These are phyloP conservation scores for Cercospora sp. DNA, from an alignment of 2,329 filamentous ascomycete genomes.

Conservation along the genomic window DNA sequence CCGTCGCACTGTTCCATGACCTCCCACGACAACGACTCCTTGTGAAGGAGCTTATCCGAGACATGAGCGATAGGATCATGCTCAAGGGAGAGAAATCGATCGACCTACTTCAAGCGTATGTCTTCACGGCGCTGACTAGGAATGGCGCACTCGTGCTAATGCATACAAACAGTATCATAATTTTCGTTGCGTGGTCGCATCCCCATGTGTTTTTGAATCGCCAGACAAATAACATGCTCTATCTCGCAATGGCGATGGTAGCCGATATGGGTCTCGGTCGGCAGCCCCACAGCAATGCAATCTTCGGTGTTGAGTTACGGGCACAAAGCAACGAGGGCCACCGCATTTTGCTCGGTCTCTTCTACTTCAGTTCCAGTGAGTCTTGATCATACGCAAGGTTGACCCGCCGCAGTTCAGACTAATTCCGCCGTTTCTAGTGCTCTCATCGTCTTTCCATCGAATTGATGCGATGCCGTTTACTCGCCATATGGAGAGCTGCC, in stretches of 20 bases:
- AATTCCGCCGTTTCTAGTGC: conserved; percentile 14
- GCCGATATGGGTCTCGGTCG: conserved; percentile 35
- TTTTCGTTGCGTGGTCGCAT: conserved; percentile 24
- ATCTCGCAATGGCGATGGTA: conserved; percentile 34
- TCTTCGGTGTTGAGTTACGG: not conserved
- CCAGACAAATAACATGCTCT: conserved; percentile 34
- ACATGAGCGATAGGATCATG: conserved; percentile 34
- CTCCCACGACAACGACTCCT: conserved; percentile 31
- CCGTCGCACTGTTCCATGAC: conserved; percentile 35
- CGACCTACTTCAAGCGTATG: conserved; percentile 32
- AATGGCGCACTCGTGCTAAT: conserved; percentile 20
- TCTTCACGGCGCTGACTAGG: not conserved
- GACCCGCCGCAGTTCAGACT: not conserved
- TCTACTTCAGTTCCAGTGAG: conserved; percentile 21
- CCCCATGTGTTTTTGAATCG: conserved; percentile 35
- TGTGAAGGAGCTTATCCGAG: conserved; percentile 33
- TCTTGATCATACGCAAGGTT: too few species aligned
- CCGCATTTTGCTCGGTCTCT: conserved; percentile 32
- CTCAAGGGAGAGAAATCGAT: conserved; percentile 36
- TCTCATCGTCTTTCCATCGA: conserved; percentile 36
- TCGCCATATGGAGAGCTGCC: conserved; percentile 29
- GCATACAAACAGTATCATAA: conserved; percentile 25
- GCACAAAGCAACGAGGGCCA: conserved; percentile 30
- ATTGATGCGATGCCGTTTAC: conserved; percentile 33
- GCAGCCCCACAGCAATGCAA: conserved; percentile 24